Evolutionary conservation across 805 yeast species (phyloP).

Genomic region (Pichia paraexigua): DNA sequence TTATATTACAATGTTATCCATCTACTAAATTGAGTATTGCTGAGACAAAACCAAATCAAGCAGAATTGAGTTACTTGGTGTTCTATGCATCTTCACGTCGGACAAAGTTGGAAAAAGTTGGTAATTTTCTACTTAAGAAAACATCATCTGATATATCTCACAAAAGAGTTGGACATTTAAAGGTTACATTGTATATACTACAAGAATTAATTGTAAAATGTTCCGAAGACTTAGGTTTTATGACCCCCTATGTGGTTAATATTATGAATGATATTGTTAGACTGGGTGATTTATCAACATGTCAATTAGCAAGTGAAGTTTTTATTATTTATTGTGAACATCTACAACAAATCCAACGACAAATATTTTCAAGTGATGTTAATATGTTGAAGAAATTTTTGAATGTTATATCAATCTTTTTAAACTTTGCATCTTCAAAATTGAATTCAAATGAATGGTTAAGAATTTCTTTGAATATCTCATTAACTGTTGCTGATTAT

Average conservation of each 20-base stretch:
- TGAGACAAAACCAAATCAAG: slow-evolving; percentile 87
- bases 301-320: slow-evolving; percentile 36
- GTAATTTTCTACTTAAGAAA: slow-evolving; percentile 55
- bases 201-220: slow-evolving; percentile 66
- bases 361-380: slow-evolving; percentile 39
- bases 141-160: slow-evolving; percentile 53
- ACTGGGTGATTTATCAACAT: slow-evolving; percentile 53
- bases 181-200: slow-evolving; percentile 70
- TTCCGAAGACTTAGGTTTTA: slow-evolving; percentile 73
- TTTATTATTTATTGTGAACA: slow-evolving; percentile 24
- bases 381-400: slow-evolving; percentile 34
- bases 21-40: slow-evolving; percentile 51
- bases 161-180: slow-evolving; percentile 67
- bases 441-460: slow-evolving; percentile 36
- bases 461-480: slow-evolving; percentile 33
- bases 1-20: slow-evolving; percentile 88
- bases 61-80: slow-evolving; percentile 79
- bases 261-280: slow-evolving; percentile 47
- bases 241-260: slow-evolving; percentile 60
- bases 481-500: slow-evolving; percentile 30
- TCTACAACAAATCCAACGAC: slow-evolving; percentile 21
- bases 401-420: slow-evolving; percentile 19
- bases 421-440: slow-evolving; percentile 19
- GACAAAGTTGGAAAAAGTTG: slow-evolving; percentile 82
- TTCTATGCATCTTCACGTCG: slow-evolving; percentile 89